These are phyloP conservation scores for Jaltomata sinuosa DNA, from an alignment of 257 asterid genomes.

Conservation along the genomic window DNA sequence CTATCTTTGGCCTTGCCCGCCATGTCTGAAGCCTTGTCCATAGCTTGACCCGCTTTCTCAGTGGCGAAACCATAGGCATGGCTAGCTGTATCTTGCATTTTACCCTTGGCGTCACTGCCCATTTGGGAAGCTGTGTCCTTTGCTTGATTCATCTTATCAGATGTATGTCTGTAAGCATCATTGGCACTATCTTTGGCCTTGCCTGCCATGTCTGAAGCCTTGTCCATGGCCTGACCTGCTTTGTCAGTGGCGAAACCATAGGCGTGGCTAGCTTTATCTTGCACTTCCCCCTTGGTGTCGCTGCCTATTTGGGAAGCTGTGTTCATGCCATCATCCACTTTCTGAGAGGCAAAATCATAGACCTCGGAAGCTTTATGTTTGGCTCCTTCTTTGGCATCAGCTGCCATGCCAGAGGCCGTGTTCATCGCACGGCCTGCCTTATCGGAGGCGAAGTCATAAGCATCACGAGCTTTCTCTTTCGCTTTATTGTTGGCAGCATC, in stretches of 20 bases:
- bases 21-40: slow-evolving; percentile 22
- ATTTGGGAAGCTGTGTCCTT: slow-evolving; percentile 19
- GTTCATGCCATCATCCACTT: not conserved
- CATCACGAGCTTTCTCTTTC: slow-evolving; percentile 5
- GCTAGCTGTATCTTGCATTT: slow-evolving; percentile 3
- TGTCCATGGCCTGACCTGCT: slow-evolving; percentile 8
- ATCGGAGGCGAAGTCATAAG: not conserved
- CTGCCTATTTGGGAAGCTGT: not conserved
- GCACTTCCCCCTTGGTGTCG: not conserved
- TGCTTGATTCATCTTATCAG: not conserved
- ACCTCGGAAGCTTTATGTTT: slow-evolving; percentile 8
- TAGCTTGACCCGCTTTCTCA: not conserved
- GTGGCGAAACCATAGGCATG: not conserved
- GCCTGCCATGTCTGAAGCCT: slow-evolving; percentile 20
- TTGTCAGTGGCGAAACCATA: not conserved
- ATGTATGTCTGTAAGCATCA: not conserved
- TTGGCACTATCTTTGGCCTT: slow-evolving; percentile 6
- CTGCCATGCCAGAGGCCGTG: slow-evolving; percentile 20
- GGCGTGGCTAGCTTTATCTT: slow-evolving; percentile 5
- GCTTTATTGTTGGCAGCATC: not conserved
- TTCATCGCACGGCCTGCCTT: slow-evolving; percentile 8
- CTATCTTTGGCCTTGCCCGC: slow-evolving; percentile 8
- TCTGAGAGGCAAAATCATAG: not conserved
- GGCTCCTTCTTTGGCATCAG: slow-evolving; percentile 1
- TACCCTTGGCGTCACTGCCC: too few relatives aligned